Base-by-base conservation (phyloP, 306 rosid species). In the Malus orientalis region DNA sequence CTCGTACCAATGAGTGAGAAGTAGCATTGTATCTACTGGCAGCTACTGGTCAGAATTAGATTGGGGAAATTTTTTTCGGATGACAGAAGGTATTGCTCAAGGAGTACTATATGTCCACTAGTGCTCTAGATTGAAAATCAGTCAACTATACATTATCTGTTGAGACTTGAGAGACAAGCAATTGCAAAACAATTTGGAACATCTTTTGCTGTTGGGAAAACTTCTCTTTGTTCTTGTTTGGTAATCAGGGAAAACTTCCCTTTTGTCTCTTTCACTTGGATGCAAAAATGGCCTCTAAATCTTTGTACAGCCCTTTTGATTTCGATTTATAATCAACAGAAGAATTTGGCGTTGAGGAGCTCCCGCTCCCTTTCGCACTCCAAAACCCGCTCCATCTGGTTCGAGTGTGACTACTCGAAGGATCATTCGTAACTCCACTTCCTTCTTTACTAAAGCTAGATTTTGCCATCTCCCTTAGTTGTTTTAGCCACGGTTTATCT, bases 231-330 rank as follows among this genome's bases (percentile, higher is more conserved):
- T 36, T 36, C 40, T 36, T 1, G 40, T 36, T 36, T 36, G 40
- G 40, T 36, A 36, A 36, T 36, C 40, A 36, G 40, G 40, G 40
- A 36, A 36, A 36, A 38, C 13, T 2, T 12, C 14, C 9, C 11
- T 57, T 20, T 8, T 57, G 13, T 19, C 8, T 19, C 29, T 81
- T 74, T 91, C 88, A 91, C 81, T 86, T 87, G 77, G 98, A 87
- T 67, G 97, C 87, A 90, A 94, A 94, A 84, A 94, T 94, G 72
- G 93, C 93, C 85, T 94, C 98, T 81, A 94, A 81, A 82, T 94
- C 97, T 81, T 87, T 75, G 79, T 85, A 74, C 79, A 91, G 79
- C 7, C 83, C 82, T 55, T 13, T 82, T 68, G 89, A 79, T 78
- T 90, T 94, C 49, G 91, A 71, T 78, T 85, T 89, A 76, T 23